Percentiles rank a stretch among this genome's conserved stretches.
These are phyloP conservation scores for Sphagnum fallax DNA, from an alignment of 228 moss, liverwort and hornwort genomes.

Conservation along the genomic window DNA sequence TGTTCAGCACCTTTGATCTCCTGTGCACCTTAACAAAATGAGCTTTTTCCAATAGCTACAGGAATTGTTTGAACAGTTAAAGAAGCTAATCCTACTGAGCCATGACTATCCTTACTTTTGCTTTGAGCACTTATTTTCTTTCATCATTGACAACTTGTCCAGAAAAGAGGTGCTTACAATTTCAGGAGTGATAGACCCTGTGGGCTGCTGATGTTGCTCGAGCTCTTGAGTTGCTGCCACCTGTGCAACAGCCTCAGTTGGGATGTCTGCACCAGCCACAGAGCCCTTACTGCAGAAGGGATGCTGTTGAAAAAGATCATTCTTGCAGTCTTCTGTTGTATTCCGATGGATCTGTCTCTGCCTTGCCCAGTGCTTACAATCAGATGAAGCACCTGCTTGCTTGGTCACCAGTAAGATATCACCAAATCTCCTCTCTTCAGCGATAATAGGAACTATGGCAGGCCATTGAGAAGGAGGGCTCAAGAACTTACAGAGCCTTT, in stretches of 20 bases:
- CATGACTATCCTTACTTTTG: not conserved
- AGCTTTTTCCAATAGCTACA: not conserved
- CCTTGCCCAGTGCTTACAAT: not conserved
- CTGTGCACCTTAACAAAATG: constrained; percentile 16
- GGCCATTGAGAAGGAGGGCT: too few relatives aligned
- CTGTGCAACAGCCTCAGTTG: constrained; percentile 36
- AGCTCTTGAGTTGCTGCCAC: constrained; percentile 41
- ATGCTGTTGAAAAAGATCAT: constrained; percentile 28
- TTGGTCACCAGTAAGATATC: too few relatives aligned
- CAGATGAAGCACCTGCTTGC: too few relatives aligned
- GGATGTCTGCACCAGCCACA: constrained; percentile 12
- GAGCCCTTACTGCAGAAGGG: constrained; percentile 18
- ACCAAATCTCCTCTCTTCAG: too few relatives aligned
- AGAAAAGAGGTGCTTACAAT: constrained; percentile 12
- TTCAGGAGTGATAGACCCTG: constrained; percentile 22
- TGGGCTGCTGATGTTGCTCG: constrained; percentile 23
- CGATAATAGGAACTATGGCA: too few relatives aligned
- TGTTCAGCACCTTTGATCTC: constrained; percentile 19
- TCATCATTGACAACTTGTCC: constrained; percentile 9
- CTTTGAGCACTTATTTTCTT: not conserved
- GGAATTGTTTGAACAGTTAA: not conserved
- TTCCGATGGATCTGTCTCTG: constrained; percentile 17
- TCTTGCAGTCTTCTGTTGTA: constrained; percentile 14
- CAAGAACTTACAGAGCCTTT: constrained; percentile 20
- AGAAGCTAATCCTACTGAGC: not conserved